Base-by-base conservation (phyloP, 2,329 filamentous ascomycete genomes). In the Aureobasidium uvarum region DNA sequence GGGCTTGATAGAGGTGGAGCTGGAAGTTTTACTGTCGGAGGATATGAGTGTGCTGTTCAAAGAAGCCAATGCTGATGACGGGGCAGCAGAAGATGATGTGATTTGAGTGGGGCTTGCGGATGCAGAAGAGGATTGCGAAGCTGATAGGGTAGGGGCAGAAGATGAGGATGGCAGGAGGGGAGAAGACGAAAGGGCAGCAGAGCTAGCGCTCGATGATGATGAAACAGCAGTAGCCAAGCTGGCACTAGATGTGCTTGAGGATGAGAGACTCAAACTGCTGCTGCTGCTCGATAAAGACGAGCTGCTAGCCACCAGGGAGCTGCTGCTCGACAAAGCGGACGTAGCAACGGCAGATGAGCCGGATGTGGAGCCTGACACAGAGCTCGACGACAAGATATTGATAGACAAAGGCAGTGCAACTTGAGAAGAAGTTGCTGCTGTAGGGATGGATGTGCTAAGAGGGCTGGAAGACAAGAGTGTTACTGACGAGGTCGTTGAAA, bases 31-130 rank as follows among this genome's bases (percentile, higher is more conserved):
- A 38, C 59, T 63, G 48, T 11, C 14, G 46, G 59, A 54, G 13
- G 36, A 18, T 52, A 45, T 63, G 59, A 63, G 59, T 63, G 59
- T 63, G 46, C 59, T 63, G 59, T 46, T 25, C 36, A 23, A 41
- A 36, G 59, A 54, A 5, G 14, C 10, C 39, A 18, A 18, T 7
- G 45, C 51, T 31, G 43, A 28, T n/a, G 45, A 62, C 5, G 58
- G 13, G 4, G 46, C 46, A 50, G 46, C 46, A 50, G 46, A 23
- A 38, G 58, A 62, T 20, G 45, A 41, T 8, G 58, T 39, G 45
- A 20, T n/a, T 28, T 28, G 46, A 16, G 25, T 5, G 31, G 46
- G 18, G 25, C 46, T 50, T 20, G 45, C 18, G 16, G 33, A 13
- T 39, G 46, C 16, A n/a, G 45, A 62, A 48, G 28, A 25, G 0